These are phyloP conservation scores for Globisporangium mamillatum DNA, from an alignment of 352 stramenopile genomes.

Conservation along the genomic window DNA sequence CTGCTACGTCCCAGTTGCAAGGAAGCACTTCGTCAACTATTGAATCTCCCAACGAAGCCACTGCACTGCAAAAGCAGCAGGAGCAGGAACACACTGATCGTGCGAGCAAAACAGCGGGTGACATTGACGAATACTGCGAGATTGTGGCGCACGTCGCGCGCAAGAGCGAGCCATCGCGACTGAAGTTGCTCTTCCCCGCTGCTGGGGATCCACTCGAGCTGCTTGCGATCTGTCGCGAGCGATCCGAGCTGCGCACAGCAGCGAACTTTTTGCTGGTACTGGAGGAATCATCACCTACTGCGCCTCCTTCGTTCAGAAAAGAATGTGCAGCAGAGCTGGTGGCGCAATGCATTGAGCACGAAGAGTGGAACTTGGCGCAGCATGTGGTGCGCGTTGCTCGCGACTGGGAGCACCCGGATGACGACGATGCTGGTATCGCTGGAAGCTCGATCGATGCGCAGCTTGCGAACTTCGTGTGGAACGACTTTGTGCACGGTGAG, in stretches of 20 bases:
- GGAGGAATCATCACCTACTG: conserved; percentile 53
- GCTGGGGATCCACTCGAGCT: conserved; percentile 70
- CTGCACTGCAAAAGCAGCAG: neutral
- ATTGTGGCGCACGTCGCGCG: conserved; percentile 80
- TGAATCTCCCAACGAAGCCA: neutral
- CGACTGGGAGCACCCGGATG: conserved; percentile 59
- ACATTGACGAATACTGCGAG: conserved; percentile 82
- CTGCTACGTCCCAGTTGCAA: conserved; percentile 8
- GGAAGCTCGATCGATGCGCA: conserved; percentile 54
- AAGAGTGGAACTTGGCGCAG: conserved; percentile 68
- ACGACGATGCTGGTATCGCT: conserved; percentile 19
- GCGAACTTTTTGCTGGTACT: conserved; percentile 84
- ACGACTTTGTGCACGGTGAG: conserved; percentile 54
- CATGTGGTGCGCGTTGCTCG: conserved; percentile 80
- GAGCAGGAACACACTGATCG: neutral
- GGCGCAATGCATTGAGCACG: conserved; percentile 68
- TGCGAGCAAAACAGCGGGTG: conserved; percentile 13
- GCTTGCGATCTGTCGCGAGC: conserved; percentile 54
- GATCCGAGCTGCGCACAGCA: conserved; percentile 69
- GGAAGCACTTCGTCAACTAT: neutral
- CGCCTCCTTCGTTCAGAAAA: conserved; percentile 35
- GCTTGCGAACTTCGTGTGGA: conserved; percentile 44
- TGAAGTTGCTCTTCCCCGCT: conserved; percentile 63
- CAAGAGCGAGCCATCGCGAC: conserved; percentile 79
- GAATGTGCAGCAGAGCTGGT: conserved; percentile 62